phyloP scores from a whole-genome alignment of 306 rosid species.

The Dalbergia oliveri region DNA sequence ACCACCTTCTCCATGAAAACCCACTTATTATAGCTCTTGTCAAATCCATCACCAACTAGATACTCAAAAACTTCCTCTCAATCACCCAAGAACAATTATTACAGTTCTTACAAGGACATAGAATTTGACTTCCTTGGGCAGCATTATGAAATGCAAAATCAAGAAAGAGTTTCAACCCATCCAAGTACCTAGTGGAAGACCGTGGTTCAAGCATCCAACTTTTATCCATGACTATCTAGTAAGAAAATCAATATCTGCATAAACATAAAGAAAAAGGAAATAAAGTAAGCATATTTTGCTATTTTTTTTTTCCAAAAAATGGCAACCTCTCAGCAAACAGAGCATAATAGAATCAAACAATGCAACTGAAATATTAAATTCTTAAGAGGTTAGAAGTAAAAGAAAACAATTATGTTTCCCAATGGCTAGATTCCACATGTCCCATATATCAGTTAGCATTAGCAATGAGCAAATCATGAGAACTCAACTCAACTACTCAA shows the following conservation, averaged over 20 bases:
- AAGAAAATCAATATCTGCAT: neutral
- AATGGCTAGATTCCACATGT: no score
- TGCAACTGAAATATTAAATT: no score
- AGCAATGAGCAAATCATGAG: no score
- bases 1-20: neutral
- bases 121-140: neutral
- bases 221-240: neutral
- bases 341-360: no score
- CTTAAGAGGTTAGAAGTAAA: no score
- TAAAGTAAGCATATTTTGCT: neutral
- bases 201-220: neutral
- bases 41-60: constrained; percentile 10
- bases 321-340: no score
- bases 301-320: no score
- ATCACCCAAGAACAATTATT: neutral
- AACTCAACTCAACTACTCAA: no score
- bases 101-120: neutral
- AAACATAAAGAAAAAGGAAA: neutral
- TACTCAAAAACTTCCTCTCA: constrained; percentile 7
- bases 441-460: no score
- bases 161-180: neutral
- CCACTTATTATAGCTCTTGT: neutral
- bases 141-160: neutral
- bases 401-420: no score
- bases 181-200: neutral